Base-by-base conservation (phyloP, 129 eudicot species). In the Apium graveolens region DNA sequence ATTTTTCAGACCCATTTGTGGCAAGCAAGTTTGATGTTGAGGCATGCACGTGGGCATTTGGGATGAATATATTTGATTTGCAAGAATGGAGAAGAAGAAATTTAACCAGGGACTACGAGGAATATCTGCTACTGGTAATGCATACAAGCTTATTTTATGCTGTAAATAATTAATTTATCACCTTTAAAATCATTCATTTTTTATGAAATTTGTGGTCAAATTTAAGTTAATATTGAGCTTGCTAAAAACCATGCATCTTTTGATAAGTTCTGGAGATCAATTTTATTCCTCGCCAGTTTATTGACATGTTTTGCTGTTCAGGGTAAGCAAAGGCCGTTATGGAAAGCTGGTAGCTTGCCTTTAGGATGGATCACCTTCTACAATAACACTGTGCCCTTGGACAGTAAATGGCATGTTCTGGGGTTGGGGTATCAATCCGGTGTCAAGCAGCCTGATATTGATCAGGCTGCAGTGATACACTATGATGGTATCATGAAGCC, bases 321-420 rank as follows among this genome's bases (percentile, higher is more conserved):
- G 99, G 99, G 95, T 37, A 80, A 84, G 57, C 76, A 85, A 77
- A 90, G 85, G 80, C 93, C 91, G 18, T 51, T 92, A 41, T 90
- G 87, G 85, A 87, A 82, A 78, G 88, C 97, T 9, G 99, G 99
- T 55, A 96, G 86, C 84, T 86, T 96, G 86, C 97, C 97, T 16
- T 57, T 92, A 13, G 99, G 99, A 74, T 96, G 97, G 99, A 45
- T 90, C 78, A 96, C 97, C 37, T 96, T 96, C 84, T 92, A 96
- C 89, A 87, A 88, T 45, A 86, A 86, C 27, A 92, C 97, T 11
- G 13, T 81, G 1, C 82, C 78, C 77, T 80, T 96, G 80, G 96
- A 96, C 74, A 78, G 75, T 70, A 80, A 83, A 85, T 96, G 97
- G 95, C 99, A 96, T 60, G 89, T 83, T 73, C 90, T 90, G 34